Base-by-base conservation (phyloP, 495 filamentous ascomycete genomes). In the Pseudotulostoma volvatum region DNA sequence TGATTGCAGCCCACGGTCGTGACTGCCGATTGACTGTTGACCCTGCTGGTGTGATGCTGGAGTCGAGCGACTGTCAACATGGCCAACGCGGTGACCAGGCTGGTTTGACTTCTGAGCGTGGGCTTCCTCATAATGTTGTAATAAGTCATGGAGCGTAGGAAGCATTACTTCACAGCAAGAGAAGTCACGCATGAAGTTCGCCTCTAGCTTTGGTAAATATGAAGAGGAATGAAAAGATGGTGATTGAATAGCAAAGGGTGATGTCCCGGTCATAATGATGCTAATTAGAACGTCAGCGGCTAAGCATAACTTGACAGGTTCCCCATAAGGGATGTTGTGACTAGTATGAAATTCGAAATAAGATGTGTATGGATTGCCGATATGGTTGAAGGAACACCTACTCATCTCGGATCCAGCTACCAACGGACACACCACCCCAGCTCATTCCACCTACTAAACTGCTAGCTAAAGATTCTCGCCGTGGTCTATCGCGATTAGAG, bases 401-500 rank as follows among this genome's bases (percentile, higher is more conserved):
- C 90, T 97, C 90, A 65, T 97, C 90, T 50, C 83, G 74, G 58
- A 97, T 87, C 70, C 86, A 96, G 56, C 88, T 95, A 39, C 87
- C 86, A 42, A 96, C 81, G 31, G 90, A 96, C 16, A 92, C 70
- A 40, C 88, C 92, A 52, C 92, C 90, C 86, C 86, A 97, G 54
- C 92, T 96, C 84, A 95, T 92, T 37, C 85, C 87, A 43, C 74
- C 79, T 46, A 87, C 79, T 50, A 95, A 62, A 61, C 92, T 97
- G 36, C 84, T 77, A 36, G 80, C 84, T 43, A 85, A 57, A 48
- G 81, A 88, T 56, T 93, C 90, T 46, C 88, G 71, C 39, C 90
- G 78, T 36, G 63, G 70, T 48, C 75, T 70, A 44, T 85, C 78
- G 52, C 79, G 72, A 53, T 79, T 81, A 13, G 78, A 74, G 44